These are phyloP conservation scores for Sextonia rubra DNA, from an alignment of 164 flowering plant genomes.

Conservation along the genomic window DNA sequence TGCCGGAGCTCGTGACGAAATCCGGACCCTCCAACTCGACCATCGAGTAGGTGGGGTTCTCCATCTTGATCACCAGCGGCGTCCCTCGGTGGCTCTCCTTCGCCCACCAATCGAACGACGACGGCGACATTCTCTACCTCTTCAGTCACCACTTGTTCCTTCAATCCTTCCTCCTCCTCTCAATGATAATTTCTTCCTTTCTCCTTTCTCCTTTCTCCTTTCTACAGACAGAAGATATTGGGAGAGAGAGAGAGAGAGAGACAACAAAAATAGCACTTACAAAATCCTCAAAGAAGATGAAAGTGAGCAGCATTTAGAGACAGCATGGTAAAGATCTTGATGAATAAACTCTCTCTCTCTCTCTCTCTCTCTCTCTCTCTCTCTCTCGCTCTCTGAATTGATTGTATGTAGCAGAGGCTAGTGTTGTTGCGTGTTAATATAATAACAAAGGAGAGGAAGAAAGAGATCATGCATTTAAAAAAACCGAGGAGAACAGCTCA, in stretches of 20 bases:
- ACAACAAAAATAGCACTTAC: too few relatives aligned
- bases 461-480: neutral
- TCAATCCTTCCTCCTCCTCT: neutral
- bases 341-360: neutral
- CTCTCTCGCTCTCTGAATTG: neutral
- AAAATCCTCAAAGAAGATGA: too few relatives aligned
- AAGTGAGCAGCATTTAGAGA: neutral
- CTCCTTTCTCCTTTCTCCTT: too few relatives aligned
- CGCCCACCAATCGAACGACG: conserved; percentile 62
- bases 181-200: too few relatives aligned
- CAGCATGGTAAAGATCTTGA: neutral
- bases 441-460: too few relatives aligned
- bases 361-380: neutral
- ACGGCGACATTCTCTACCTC: conserved; percentile 36
- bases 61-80: conserved; percentile 84
- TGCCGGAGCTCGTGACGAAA: conserved; percentile 24
- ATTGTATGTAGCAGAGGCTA: neutral
- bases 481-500: neutral
- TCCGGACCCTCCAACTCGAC: conserved; percentile 61
- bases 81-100: conserved; percentile 59
- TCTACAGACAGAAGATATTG: neutral
- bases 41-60: conserved; percentile 87
- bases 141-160: neutral
- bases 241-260: neutral
- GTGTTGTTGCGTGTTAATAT: neutral